These are phyloP conservation scores for Silene conica DNA, from an alignment of 148 eudicot genomes.

Conservation along the genomic window DNA sequence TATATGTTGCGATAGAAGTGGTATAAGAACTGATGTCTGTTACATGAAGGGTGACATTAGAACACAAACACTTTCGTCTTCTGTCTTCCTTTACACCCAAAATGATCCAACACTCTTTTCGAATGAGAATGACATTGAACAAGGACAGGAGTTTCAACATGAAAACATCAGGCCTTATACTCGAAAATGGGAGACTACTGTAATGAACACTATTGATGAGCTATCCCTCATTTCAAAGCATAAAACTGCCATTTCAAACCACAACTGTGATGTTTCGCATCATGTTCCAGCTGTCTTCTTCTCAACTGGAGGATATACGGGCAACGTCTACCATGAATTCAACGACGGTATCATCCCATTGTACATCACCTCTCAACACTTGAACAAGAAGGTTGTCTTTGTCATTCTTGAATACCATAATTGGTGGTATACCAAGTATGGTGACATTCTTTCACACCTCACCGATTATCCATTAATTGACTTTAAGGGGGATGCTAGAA, in stretches of 20 bases:
- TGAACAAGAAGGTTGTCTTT: constrained; percentile 76
- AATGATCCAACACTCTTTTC: constrained; percentile 29
- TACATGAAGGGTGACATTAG: constrained; percentile 92
- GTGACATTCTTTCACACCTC: constrained; percentile 55
- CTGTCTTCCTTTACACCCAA: constrained; percentile 49
- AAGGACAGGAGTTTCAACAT: constrained; percentile 32
- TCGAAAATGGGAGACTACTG: constrained; percentile 74
- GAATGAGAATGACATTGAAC: constrained; percentile 19
- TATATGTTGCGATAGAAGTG: constrained; percentile 82
- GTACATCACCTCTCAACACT: constrained; percentile 79
- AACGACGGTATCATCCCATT: constrained; percentile 85
- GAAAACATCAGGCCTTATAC: constrained; percentile 83
- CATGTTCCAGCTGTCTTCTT: constrained; percentile 88
- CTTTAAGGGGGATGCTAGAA: constrained; percentile 46
- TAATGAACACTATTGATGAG: constrained; percentile 65
- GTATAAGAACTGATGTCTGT: constrained; percentile 65
- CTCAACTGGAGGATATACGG: constrained; percentile 91
- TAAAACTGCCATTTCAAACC: constrained; percentile 17
- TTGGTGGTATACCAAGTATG: constrained; percentile 92
- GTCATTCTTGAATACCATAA: constrained; percentile 73
- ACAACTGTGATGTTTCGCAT: constrained; percentile 62
- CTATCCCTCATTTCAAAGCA: constrained; percentile 50
- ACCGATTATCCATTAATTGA: constrained; percentile 63
- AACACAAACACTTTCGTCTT: constrained; percentile 55
- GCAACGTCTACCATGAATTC: constrained; percentile 87